These are phyloP conservation scores for Chlorella sp. DNA, from an alignment of 139 green algal species.

Conservation along the genomic window DNA sequence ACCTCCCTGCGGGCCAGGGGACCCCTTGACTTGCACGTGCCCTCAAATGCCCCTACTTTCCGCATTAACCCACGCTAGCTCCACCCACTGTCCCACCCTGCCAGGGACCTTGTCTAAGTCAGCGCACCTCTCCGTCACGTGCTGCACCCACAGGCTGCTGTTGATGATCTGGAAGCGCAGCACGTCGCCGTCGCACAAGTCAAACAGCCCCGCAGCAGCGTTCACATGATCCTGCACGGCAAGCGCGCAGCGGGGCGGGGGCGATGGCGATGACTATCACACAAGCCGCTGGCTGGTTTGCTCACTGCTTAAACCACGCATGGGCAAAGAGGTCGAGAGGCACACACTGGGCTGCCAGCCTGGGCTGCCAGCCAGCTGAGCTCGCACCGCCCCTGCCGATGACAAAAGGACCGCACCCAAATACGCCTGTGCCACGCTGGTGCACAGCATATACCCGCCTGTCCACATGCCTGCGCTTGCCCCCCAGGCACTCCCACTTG, in stretches of 20 bases:
- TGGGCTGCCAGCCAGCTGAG: too few relatives aligned
- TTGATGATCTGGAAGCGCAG: conserved; percentile 57
- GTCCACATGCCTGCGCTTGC: not conserved
- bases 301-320: conserved; percentile 50
- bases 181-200: conserved; percentile 54
- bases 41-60: too few relatives aligned
- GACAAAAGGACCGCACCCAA: too few relatives aligned
- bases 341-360: too few relatives aligned
- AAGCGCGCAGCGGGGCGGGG: too few relatives aligned
- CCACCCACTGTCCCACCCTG: not conserved
- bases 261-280: too few relatives aligned
- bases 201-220: conserved; percentile 21
- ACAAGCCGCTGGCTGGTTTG: conserved; percentile 18
- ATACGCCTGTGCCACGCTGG: too few relatives aligned
- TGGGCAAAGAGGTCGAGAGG: not conserved
- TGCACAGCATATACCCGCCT: conserved; percentile 24
- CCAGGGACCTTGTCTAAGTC: not conserved
- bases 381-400: too few relatives aligned
- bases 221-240: conserved; percentile 38
- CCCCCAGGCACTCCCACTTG: not conserved
- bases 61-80: too few relatives aligned
- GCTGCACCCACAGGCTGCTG: conserved; percentile 52
- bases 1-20: too few relatives aligned
- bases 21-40: too few relatives aligned
- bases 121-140: conserved; percentile 48